Evolutionary conservation across 2,329 filamentous ascomycete genomes (phyloP).

Genomic region (Xylaria sp.): DNA sequence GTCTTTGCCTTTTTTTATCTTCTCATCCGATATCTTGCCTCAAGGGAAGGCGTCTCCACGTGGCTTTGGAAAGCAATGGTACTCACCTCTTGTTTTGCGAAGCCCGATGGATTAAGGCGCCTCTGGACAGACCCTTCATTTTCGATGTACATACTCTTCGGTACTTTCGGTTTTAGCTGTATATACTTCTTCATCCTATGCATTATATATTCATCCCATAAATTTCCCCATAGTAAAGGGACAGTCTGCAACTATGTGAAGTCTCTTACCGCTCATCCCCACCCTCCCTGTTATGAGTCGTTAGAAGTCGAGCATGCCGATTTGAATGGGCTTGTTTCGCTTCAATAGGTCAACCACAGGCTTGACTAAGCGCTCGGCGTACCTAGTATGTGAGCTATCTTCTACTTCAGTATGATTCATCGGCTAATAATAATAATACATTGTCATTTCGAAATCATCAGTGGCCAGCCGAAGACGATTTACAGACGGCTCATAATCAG

Average conservation of each 20-base stretch:
- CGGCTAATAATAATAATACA: neutral
- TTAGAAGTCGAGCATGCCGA: neutral
- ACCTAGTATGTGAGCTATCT: neutral
- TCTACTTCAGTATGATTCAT: neutral
- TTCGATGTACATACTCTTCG: conserved; percentile 38
- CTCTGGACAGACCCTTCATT: conserved; percentile 21
- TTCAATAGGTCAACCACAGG: neutral
- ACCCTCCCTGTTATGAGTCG: neutral
- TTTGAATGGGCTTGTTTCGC: neutral
- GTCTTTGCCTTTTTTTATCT: conserved; percentile 16
- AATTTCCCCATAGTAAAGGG: neutral
- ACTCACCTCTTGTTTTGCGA: neutral
- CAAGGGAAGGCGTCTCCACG: conserved; percentile 14
- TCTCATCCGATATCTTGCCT: conserved; percentile 34
- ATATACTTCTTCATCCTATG: conserved; percentile 32
- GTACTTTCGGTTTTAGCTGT: conserved; percentile 37
- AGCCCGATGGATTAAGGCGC: conserved; percentile 3
- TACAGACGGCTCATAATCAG: neutral
- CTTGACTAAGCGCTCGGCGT: neutral
- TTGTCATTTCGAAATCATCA: neutral
- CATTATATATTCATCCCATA: neutral
- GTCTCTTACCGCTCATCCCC: neutral
- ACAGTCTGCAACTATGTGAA: neutral
- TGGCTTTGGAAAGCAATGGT: conserved; percentile 7
- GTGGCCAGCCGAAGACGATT: neutral